phyloP scores from a whole-genome alignment of 306 rosid genomes.

The Alnus glutinosa region DNA sequence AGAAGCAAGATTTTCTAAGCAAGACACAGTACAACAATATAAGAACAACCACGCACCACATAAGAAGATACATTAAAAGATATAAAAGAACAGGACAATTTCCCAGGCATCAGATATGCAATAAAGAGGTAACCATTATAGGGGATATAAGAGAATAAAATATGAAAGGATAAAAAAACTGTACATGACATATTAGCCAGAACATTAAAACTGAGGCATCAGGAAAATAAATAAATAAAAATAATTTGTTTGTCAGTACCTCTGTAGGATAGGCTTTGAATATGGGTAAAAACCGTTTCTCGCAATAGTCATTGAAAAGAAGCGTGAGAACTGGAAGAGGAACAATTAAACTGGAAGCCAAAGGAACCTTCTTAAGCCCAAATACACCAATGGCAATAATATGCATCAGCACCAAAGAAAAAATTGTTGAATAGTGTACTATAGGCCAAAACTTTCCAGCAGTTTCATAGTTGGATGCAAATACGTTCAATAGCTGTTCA shows the following conservation, averaged over 20 bases:
- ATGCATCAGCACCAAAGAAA: conserved; percentile 80
- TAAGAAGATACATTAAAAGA: neutral
- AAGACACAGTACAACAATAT: neutral
- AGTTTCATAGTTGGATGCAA: conserved; percentile 59
- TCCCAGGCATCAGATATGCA: neutral
- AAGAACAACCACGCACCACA: conserved; percentile 1
- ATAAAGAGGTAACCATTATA: neutral
- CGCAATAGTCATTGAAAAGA: conserved; percentile 72
- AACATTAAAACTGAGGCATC: neutral
- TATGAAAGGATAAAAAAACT: neutral
- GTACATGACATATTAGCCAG: neutral
- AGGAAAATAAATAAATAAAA: conserved; percentile 12
- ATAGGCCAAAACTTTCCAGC: conserved; percentile 79
- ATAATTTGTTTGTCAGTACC: conserved; percentile 39
- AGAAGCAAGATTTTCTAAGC: neutral
- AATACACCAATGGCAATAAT: conserved; percentile 76
- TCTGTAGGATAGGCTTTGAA: conserved; percentile 60
- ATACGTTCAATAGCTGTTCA: conserved; percentile 72
- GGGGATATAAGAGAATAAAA: neutral
- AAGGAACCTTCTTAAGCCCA: conserved; percentile 67
- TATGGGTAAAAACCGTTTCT: conserved; percentile 61
- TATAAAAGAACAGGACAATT: neutral
- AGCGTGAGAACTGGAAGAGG: conserved; percentile 87
- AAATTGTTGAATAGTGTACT: conserved; percentile 68
- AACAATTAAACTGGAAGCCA: conserved; percentile 57